Evolutionary conservation across 306 rosid genomes (phyloP).

Genomic region (Trifolium repens): DNA sequence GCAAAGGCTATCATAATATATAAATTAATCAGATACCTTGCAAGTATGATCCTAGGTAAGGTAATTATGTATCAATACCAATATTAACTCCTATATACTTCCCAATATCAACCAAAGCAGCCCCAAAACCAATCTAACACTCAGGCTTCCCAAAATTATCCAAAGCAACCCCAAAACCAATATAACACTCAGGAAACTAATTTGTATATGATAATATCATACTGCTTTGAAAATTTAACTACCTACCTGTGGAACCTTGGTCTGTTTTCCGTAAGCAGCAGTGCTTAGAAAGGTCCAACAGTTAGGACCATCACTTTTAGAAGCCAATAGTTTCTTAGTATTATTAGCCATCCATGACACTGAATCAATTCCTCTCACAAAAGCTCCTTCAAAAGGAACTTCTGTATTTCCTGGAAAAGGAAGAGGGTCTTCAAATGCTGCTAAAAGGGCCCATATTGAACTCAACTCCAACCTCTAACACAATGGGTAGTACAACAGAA

Average conservation of each 20-base stretch:
- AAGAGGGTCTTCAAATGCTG: conserved; percentile 92
- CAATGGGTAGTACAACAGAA: conserved; percentile 38
- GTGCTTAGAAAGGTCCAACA: conserved; percentile 96
- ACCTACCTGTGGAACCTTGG: conserved; percentile 94
- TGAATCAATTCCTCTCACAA: conserved; percentile 85
- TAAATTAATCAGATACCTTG: conserved; percentile 29
- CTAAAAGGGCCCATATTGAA: conserved; percentile 97
- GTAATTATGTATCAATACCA: conserved; percentile 11
- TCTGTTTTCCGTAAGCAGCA: conserved; percentile 77
- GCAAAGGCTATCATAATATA: conserved; percentile 3
- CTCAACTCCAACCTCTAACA: conserved; percentile 85
- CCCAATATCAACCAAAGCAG: not conserved
- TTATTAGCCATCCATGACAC: conserved; percentile 96
- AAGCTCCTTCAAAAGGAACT: conserved; percentile 93
- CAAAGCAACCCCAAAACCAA: conserved; percentile 27
- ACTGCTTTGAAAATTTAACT: conserved; percentile 27
- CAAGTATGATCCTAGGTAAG: conserved; percentile 4
- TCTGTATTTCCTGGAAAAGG: conserved; percentile 52
- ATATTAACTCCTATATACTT: not conserved
- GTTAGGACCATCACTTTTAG: conserved; percentile 64
- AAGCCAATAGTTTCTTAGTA: conserved; percentile 63
- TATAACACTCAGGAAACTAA: conserved; percentile 16
- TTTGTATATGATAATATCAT: not conserved
- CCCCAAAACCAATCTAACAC: conserved; percentile 33
- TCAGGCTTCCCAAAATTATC: not conserved